Evolutionary conservation across 1,284 basidiomycete genomes (phyloP), one percentile per base, ranked within the genome.

Genomic region (Thecaphora thlaspeos): DNA sequence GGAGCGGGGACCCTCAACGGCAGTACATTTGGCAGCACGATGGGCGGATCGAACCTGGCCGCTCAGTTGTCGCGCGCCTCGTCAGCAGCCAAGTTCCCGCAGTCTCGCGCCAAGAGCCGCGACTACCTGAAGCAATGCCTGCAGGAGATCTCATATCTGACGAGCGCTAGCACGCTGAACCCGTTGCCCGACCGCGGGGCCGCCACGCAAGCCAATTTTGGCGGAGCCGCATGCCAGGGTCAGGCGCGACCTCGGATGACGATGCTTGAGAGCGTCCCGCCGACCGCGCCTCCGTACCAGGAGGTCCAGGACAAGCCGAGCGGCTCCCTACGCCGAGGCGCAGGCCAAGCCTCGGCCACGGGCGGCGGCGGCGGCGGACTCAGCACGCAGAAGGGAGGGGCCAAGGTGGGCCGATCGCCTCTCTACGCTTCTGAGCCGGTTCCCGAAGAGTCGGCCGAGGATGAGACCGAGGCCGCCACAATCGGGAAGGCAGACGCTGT

Each of bases 101-200:
- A 95, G 80, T 90, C 90, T 68, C 85, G 94, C 67, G 91, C 92
- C 39, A 85, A 91, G 61, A 94, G 91, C 81, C 84, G 93, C 53
- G 95, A 98, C 61, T 99, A 97, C 79, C 84, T 99, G 68, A 97
- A 98, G 80, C 94, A 98, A 80, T 95, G 95, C 80, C 82, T 98
- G 34, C 94, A 97, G 81, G 94, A 98, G 82, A 91, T 98, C 68
- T 90, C 91, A 9, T 98, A 99, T 79, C 82, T 99, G 47, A 99
- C 94, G 1, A 96, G 92, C 2, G 87, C 91, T 1, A 89, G 94
- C 76, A 93, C 94, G 3, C 87, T 98, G 82, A 99, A 99, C 78
- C 95, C 94, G 34, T 83, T 99, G 32, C 58, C 67, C 0, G 67
- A 71, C 41, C 56, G 71, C 18, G 55, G 68, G 26, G 42, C 55